Percentiles rank a stretch among this genome's conserved stretches.
Evolutionary conservation across 2,329 filamentous ascomycete genomes (phyloP).

Genomic region (Fusarium sp.): DNA sequence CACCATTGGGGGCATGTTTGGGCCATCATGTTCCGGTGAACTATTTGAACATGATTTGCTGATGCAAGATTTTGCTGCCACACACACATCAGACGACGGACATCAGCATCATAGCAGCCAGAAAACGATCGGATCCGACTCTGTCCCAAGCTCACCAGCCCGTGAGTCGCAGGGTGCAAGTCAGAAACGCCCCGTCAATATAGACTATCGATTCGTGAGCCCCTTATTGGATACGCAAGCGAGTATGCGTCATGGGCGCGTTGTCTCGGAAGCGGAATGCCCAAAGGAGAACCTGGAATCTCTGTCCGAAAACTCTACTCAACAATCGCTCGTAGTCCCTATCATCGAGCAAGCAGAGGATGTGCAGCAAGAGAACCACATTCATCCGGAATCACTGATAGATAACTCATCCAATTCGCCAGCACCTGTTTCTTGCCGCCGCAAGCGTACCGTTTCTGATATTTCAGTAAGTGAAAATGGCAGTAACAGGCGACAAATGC

Average conservation of each 20-base stretch:
- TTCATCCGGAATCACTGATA: neutral
- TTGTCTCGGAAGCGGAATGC: neutral
- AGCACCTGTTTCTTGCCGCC: neutral
- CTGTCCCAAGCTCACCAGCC: slow-evolving; percentile 5
- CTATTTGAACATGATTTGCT: slow-evolving; percentile 72
- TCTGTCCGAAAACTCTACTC: neutral
- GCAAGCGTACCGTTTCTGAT: slow-evolving; percentile 37
- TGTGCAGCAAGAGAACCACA: neutral
- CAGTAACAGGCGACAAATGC: neutral
- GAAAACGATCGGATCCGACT: slow-evolving; percentile 14
- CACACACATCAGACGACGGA: neutral
- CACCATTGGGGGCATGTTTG: slow-evolving; percentile 77
- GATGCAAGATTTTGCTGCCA: slow-evolving; percentile 56
- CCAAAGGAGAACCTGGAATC: neutral
- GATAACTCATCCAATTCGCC: neutral
- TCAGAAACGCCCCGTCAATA: neutral
- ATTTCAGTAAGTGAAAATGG: neutral
- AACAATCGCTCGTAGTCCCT: neutral
- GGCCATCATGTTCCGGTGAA: slow-evolving; percentile 69
- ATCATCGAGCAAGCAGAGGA: neutral
- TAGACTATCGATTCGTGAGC: neutral
- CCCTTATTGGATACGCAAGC: slow-evolving; percentile 17
- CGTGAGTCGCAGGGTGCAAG: neutral
- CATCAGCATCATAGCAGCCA: slow-evolving; percentile 24
- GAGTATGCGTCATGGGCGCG: neutral